Conservation (phyloP, 2,329 filamentous ascomycete genomes). For the Trichoderma afroharzianum region DNA sequence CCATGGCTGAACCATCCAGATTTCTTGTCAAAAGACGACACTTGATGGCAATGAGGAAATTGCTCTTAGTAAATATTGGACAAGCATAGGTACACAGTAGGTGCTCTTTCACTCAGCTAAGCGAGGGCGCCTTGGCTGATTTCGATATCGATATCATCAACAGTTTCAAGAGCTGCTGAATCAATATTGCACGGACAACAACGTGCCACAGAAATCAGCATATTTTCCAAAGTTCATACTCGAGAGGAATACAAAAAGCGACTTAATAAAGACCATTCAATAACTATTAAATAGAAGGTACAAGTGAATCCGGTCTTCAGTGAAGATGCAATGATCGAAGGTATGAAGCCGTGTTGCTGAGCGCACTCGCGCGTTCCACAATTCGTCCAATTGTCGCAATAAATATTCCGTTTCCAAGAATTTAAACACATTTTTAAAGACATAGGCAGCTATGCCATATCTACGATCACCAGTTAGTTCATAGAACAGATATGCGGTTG, state of each 20-base stretch:
- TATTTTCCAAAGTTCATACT: constrained; percentile 19
- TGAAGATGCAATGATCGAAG: constrained; percentile 24
- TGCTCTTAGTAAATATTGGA: constrained; percentile 32
- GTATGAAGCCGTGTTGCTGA: constrained; percentile 26
- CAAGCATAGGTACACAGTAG: constrained; percentile 18
- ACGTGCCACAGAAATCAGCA: neutral
- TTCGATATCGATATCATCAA: neutral
- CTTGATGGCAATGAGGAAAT: constrained; percentile 34
- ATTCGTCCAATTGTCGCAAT: constrained; percentile 12
- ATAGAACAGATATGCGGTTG: neutral
- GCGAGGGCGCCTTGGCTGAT: neutral
- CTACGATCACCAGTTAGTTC: neutral
- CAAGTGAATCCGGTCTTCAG: constrained; percentile 32
- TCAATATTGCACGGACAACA: neutral
- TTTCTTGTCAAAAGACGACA: constrained; percentile 32
- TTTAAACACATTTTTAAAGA: neutral
- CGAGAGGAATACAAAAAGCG: constrained; percentile 34
- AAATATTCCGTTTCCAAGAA: constrained; percentile 17
- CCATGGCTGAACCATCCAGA: constrained; percentile 18
- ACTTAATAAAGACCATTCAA: constrained; percentile 33
- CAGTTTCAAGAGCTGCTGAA: neutral
- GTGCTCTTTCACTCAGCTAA: neutral
- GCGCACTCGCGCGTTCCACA: constrained; percentile 23
- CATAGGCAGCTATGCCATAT: neutral
- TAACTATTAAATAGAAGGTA: constrained; percentile 27